Conservation (phyloP, 2,329 filamentous ascomycete genomes). For the Furcasterigmium furcatum region DNA sequence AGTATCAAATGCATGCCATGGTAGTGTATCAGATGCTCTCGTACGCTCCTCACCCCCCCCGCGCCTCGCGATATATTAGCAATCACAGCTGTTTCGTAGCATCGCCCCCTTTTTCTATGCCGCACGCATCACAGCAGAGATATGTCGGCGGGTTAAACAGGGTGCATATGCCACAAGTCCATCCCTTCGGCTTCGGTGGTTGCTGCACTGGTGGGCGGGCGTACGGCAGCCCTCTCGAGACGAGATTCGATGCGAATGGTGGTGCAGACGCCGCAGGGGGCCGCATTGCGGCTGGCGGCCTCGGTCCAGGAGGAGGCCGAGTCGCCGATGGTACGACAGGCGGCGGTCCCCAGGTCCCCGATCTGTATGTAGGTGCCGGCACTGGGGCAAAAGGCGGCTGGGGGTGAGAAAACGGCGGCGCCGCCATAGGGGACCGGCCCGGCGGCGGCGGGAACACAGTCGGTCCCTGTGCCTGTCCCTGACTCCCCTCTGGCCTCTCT, state of each 20-base stretch:
- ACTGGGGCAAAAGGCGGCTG: no score
- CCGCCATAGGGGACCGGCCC: no score
- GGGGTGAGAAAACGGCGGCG: no score
- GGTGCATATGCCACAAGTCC: slow-evolving; percentile 56
- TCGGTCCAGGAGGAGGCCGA: slow-evolving; percentile 2
- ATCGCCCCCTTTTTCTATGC: slow-evolving; percentile 17
- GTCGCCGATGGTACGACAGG: slow-evolving; percentile 4
- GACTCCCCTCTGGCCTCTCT: slow-evolving; percentile 45
- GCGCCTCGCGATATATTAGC: no score
- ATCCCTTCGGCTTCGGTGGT: slow-evolving; percentile 23
- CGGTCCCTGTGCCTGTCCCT: slow-evolving; percentile 17
- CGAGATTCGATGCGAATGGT: background rate
- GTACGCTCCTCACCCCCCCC: no score
- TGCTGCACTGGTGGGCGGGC: background rate
- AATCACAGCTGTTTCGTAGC: slow-evolving; percentile 12
- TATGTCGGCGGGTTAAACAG: slow-evolving; percentile 49
- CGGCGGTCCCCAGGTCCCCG: slow-evolving; percentile 7
- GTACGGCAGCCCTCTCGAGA: slow-evolving; percentile 2
- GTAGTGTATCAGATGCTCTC: no score
- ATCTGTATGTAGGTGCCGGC: no score
- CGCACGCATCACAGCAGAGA: slow-evolving; percentile 56
- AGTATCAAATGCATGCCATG: no score
- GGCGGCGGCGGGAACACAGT: no score
- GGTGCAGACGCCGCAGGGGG: background rate
- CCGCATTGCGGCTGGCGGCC: background rate